Conservation (phyloP, 2,329 filamentous ascomycete species). For the Colletotrichum orchidophilum region DNA sequence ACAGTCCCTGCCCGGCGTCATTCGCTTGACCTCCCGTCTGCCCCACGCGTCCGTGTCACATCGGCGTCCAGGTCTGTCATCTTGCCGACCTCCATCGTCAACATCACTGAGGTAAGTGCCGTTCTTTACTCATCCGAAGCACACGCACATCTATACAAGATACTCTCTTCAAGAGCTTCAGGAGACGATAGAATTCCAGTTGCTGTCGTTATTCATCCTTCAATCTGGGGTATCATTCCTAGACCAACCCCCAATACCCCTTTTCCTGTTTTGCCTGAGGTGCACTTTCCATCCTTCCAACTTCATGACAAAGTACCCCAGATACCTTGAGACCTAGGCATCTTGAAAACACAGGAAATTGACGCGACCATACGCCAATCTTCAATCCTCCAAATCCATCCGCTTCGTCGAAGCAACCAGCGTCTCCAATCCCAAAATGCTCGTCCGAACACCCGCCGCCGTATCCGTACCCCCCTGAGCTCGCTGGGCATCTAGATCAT, state of each 20-base stretch:
- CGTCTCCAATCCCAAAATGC: conserved; percentile 25
- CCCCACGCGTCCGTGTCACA: conserved; percentile 20
- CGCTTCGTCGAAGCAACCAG: conserved; percentile 25
- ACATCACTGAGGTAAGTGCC: too few species aligned
- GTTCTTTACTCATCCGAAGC: too few species aligned
- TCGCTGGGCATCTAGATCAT: neutral
- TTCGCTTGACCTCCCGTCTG: neutral
- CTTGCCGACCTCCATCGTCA: neutral
- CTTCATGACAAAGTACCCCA: neutral
- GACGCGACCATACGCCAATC: too few species aligned
- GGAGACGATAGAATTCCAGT: neutral
- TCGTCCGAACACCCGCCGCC: conserved; percentile 12
- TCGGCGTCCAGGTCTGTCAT: conserved; percentile 3
- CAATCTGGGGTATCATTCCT: neutral
- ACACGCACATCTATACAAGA: too few species aligned
- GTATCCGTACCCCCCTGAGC: neutral
- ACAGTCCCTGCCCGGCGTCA: neutral
- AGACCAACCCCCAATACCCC: neutral
- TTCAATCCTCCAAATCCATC: conserved; percentile 17
- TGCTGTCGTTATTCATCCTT: neutral
- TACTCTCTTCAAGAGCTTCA: too few species aligned
- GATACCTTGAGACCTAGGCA: too few species aligned
- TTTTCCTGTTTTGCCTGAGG: neutral
- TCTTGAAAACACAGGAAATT: too few species aligned
- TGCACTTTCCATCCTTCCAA: neutral